Percentiles rank a stretch among this genome's conserved stretches.
Evolutionary conservation across 805 yeast species (phyloP).

Genomic region (Candida multigemmis): DNA sequence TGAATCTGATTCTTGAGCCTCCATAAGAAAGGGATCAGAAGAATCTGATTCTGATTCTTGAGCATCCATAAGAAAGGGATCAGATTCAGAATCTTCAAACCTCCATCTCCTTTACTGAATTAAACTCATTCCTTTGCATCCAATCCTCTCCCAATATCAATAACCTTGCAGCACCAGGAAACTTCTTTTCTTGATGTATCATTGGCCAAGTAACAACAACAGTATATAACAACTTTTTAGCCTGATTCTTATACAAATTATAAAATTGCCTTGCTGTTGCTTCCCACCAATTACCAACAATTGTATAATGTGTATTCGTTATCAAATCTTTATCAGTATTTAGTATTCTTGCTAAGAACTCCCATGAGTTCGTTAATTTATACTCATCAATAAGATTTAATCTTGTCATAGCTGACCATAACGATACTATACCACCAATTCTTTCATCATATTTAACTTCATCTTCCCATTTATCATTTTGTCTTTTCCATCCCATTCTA

Average conservation of each 20-base stretch:
- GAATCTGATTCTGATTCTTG: neutral
- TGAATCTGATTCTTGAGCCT: neutral
- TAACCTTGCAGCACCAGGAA: conserved; percentile 74
- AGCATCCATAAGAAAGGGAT: neutral
- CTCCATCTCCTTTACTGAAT: conserved; percentile 37
- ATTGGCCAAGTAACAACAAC: conserved; percentile 45
- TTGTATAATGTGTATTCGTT: conserved; percentile 61
- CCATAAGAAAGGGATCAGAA: neutral
- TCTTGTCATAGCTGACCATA: conserved; percentile 70
- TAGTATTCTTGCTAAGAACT: conserved; percentile 57
- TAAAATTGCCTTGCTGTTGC: conserved; percentile 53
- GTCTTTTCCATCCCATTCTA: conserved; percentile 83
- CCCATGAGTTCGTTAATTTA: conserved; percentile 52
- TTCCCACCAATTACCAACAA: conserved; percentile 89
- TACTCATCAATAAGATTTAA: conserved; percentile 25
- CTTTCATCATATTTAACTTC: conserved; percentile 75
- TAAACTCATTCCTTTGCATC: conserved; percentile 36
- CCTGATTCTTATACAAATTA: conserved; percentile 61
- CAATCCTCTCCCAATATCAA: conserved; percentile 77
- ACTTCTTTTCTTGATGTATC: conserved; percentile 40
- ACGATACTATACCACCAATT: conserved; percentile 74
- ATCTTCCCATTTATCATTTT: conserved; percentile 45
- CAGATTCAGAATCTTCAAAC: too few relatives aligned
- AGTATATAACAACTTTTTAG: conserved; percentile 44
- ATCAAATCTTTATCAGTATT: conserved; percentile 46